Evolutionary conservation across 2,329 filamentous ascomycete genomes (phyloP).

Genomic region (Monilinia polystroma): DNA sequence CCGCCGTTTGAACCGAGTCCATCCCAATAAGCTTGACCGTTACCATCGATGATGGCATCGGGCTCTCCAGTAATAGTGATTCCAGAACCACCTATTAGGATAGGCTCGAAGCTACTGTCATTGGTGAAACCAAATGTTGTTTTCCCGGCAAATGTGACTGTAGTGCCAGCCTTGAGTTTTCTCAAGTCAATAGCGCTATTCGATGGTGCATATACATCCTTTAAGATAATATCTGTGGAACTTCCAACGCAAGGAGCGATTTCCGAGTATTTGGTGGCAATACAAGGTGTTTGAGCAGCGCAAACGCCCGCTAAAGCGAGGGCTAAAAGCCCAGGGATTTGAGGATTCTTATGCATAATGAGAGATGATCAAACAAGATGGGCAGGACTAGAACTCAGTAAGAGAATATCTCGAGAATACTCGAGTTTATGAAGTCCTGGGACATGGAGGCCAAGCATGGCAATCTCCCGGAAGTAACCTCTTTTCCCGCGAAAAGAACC

Average conservation of each 20-base stretch:
- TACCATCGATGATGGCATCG: conserved; percentile 56
- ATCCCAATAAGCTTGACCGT: conserved; percentile 57
- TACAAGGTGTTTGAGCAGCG: conserved; percentile 8
- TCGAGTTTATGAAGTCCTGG: conserved; percentile 10
- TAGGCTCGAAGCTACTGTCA: conserved; percentile 32
- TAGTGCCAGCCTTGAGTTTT: conserved; percentile 50
- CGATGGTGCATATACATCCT: conserved; percentile 55
- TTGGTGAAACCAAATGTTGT: conserved; percentile 45
- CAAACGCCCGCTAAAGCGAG: conserved; percentile 9
- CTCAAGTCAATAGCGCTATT: conserved; percentile 58
- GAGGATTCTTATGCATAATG: conserved; percentile 8
- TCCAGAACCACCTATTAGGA: conserved; percentile 55
- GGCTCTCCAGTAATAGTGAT: conserved; percentile 54
- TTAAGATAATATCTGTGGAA: conserved; percentile 56
- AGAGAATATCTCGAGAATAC: neutral
- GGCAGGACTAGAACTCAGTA: neutral
- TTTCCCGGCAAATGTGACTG: conserved; percentile 60
- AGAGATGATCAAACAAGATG: neutral
- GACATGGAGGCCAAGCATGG: neutral
- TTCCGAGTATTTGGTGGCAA: conserved; percentile 44
- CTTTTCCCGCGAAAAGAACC: neutral
- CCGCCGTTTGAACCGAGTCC: conserved; percentile 58
- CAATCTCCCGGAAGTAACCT: neutral
- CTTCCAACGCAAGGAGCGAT: conserved; percentile 50
- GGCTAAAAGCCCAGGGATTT: conserved; percentile 7